A percentile compares a stretch with the other conserved stretches of the same genome.
phyloP scores from a whole-genome alignment of 768 basidiomycete species.

The Leccinum variicolor region DNA sequence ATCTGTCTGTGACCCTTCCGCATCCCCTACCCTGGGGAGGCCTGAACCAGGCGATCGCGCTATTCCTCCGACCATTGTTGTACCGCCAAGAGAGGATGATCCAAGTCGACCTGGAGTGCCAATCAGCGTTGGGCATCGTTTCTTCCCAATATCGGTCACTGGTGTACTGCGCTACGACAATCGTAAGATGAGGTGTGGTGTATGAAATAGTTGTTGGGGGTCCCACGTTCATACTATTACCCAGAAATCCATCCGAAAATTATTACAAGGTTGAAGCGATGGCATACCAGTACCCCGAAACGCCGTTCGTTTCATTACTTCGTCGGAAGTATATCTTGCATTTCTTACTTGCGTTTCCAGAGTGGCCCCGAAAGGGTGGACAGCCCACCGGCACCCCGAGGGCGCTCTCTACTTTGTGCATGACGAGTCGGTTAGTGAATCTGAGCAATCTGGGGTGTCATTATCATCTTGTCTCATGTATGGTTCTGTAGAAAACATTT shows the following conservation, averaged over 20 bases:
- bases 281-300: slow-evolving; percentile 15
- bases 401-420: slow-evolving; percentile 59
- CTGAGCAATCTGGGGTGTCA: neutral
- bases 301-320: slow-evolving; percentile 14
- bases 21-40: neutral
- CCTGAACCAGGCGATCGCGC: neutral
- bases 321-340: neutral
- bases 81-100: slow-evolving; percentile 4
- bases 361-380: slow-evolving; percentile 39
- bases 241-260: neutral
- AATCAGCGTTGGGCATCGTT: neutral
- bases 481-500: slow-evolving; percentile 43
- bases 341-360: slow-evolving; percentile 5
- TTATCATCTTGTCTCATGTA: neutral
- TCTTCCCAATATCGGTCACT: slow-evolving; percentile 13
- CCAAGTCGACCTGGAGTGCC: slow-evolving; percentile 9
- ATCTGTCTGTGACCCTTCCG: neutral
- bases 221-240: neutral
- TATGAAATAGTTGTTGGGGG: neutral
- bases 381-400: slow-evolving; percentile 51
- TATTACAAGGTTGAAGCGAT: slow-evolving; percentile 15
- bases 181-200: slow-evolving; percentile 9
- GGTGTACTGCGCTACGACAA: slow-evolving; percentile 7
- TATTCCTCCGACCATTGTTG: neutral
- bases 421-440: slow-evolving; percentile 37